Percentiles rank a stretch among this genome's conserved stretches.
Conservation (phyloP, 768 basidiomycete species). For the Rickenella mellea region DNA sequence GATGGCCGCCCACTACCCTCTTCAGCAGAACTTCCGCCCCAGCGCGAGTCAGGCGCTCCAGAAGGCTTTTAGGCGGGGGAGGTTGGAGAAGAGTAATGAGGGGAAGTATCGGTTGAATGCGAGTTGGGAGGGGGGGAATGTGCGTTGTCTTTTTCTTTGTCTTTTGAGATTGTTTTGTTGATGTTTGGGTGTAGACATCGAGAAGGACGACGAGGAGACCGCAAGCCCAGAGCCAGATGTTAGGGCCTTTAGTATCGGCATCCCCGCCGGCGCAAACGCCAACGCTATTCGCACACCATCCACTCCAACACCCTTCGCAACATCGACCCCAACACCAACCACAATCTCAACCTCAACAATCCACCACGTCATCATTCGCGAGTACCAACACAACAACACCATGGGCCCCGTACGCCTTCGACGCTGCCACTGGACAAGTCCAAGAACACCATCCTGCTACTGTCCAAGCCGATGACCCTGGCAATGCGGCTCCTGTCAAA, state of each 20-base stretch:
- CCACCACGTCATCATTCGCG: too few species aligned
- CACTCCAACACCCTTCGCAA: neutral
- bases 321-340: too few species aligned
- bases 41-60: constrained; percentile 85
- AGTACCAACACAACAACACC: too few species aligned
- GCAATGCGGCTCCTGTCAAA: too few species aligned
- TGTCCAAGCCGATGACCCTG: too few species aligned
- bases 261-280: neutral
- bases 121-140: constrained; percentile 74
- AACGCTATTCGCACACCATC: neutral
- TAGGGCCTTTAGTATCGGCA: too few species aligned
- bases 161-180: neutral
- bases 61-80: constrained; percentile 75
- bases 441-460: too few species aligned
- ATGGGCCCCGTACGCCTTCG: too few species aligned
- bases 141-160: constrained; percentile 27
- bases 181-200: constrained; percentile 43
- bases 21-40: constrained; percentile 83
- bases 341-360: too few species aligned
- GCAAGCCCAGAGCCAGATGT: constrained; percentile 38
- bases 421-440: too few species aligned
- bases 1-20: constrained; percentile 76
- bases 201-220: constrained; percentile 73
- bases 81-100: constrained; percentile 64
- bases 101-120: constrained; percentile 72